phyloP scores from a whole-genome alignment of 495 filamentous ascomycete genomes.

The Aspergillus funiculosus region DNA sequence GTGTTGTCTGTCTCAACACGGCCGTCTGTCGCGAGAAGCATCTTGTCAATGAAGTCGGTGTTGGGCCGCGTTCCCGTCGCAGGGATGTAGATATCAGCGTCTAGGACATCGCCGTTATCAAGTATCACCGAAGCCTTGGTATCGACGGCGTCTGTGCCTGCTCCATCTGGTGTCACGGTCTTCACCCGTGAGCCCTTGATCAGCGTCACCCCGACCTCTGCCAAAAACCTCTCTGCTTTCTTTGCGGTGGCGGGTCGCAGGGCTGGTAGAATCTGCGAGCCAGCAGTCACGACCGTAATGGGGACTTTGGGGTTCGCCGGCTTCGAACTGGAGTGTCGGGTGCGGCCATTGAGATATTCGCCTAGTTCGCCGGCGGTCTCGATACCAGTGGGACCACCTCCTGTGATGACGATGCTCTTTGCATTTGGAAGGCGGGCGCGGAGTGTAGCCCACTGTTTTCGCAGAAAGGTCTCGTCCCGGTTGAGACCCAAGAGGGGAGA shows the following conservation, averaged over 20 bases:
- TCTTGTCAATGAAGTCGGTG: slow-evolving; percentile 32
- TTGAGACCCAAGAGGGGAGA: slow-evolving; percentile 29
- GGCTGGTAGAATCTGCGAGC: slow-evolving; percentile 41
- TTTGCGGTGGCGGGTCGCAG: slow-evolving; percentile 32
- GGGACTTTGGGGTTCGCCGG: slow-evolving; percentile 30
- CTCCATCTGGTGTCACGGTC: slow-evolving; percentile 15
- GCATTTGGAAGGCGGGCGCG: slow-evolving; percentile 34
- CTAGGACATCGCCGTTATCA: slow-evolving; percentile 30
- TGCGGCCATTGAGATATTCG: slow-evolving; percentile 43
- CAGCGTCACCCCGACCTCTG: slow-evolving; percentile 40
- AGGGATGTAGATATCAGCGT: slow-evolving; percentile 46
- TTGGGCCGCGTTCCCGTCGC: slow-evolving; percentile 44
- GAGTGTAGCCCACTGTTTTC: slow-evolving; percentile 31
- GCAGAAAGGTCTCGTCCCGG: slow-evolving; percentile 3
- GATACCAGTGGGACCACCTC: slow-evolving; percentile 35
- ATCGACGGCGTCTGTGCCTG: slow-evolving; percentile 10
- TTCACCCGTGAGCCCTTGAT: slow-evolving; percentile 32
- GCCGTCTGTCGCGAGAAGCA: slow-evolving; percentile 30
- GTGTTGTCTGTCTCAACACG: slow-evolving; percentile 42
- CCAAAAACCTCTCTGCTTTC: slow-evolving; percentile 39
- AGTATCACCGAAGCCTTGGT: slow-evolving; percentile 28
- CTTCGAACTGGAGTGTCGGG: slow-evolving; percentile 25
- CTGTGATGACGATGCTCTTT: slow-evolving; percentile 41
- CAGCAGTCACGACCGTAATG: slow-evolving; percentile 40
- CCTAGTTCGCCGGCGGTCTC: slow-evolving; percentile 50